Evolutionary conservation across 2,329 filamentous ascomycete species (phyloP), one percentile per base, ranked within the genome.

Genomic region (Calcarisporium arbuscula): DNA sequence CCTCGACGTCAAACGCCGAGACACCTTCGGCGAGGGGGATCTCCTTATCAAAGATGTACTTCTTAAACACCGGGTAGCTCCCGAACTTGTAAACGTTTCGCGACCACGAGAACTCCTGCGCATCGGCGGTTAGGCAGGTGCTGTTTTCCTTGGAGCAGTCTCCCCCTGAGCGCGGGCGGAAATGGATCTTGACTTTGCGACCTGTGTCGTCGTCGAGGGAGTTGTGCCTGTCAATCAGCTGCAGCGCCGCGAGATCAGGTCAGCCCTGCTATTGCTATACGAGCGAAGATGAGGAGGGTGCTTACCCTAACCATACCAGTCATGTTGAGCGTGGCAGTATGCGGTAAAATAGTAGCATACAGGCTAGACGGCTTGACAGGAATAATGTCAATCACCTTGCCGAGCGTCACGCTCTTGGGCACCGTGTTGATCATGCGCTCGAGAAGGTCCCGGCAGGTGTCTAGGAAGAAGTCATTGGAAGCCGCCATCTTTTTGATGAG

Each of bases 341-440:
- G 33, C 11, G 30, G 21, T 14, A 38, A 35, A 10, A 41, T 32
- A 3, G 39, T 39, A 8, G 35, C 35, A n/a, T 39, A 41, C 6
- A 43, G 25, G 16, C 19, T 22, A 1, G 31, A 34, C 9, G 41
- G 39, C 28, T 43, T 43, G 6, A 41, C 39, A 6, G 35, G 20
- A 28, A 41, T 35, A 14, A 36, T 33, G 6, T 34, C 29, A 19
- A 43, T 41, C 6, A 33, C 32, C 10, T 41, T 27, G 1, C 32
- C 38, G 7, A 43, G 39, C 15, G 26, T 26, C 9, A 43, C 39
- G 6, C 19, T 27, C 25, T 38, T 38, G 15, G 39, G 39, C 1
- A 43, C 41, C 5, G 41, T 42, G 28, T 41, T 39, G 15, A 43
- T 39, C 39, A 41, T 43, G 17, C 35, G 28, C 19, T 43, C 41